phyloP scores from a whole-genome alignment of 352 stramenopile genomes.

The Elongisporangium anandrum region DNA sequence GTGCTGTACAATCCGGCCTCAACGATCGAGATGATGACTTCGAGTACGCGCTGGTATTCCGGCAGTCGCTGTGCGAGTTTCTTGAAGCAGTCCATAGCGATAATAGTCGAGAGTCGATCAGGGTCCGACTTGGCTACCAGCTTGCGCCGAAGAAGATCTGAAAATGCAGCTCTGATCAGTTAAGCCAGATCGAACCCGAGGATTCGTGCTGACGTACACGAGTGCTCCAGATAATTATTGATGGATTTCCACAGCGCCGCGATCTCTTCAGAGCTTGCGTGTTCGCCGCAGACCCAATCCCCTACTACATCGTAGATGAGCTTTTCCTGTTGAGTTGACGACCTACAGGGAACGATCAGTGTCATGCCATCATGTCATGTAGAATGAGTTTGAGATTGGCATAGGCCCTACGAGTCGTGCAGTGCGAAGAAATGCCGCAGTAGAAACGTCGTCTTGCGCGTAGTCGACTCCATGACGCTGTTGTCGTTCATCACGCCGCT shows the following conservation, averaged over 20 bases:
- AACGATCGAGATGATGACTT: slow-evolving; percentile 44
- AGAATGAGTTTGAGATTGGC: not conserved
- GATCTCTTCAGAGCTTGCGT: slow-evolving; percentile 35
- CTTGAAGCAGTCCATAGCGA: slow-evolving; percentile 70
- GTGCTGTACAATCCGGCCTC: slow-evolving; percentile 42
- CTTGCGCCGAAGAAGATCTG: slow-evolving; percentile 59
- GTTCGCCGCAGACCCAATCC: slow-evolving; percentile 49
- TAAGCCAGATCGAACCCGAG: not conserved
- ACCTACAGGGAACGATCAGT: slow-evolving; percentile 2
- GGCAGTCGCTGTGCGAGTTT: slow-evolving; percentile 49
- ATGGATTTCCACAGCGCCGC: slow-evolving; percentile 58
- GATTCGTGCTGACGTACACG: slow-evolving; percentile 41
- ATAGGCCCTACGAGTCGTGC: slow-evolving; percentile 13
- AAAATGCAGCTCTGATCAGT: not conserved
- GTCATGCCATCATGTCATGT: not conserved
- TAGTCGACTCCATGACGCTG: slow-evolving; percentile 35
- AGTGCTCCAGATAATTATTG: slow-evolving; percentile 57
- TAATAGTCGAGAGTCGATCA: slow-evolving; percentile 44
- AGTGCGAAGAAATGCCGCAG: slow-evolving; percentile 68
- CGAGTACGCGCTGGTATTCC: slow-evolving; percentile 55
- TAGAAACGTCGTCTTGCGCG: slow-evolving; percentile 67
- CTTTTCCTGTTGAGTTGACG: slow-evolving; percentile 22
- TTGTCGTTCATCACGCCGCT: slow-evolving; percentile 34
- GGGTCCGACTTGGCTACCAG: slow-evolving; percentile 38
- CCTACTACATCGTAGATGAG: slow-evolving; percentile 62